Evolutionary conservation across 2,329 filamentous ascomycete genomes (phyloP), one percentile per base, ranked within the genome.

Genomic region (Monosporascus sp.): DNA sequence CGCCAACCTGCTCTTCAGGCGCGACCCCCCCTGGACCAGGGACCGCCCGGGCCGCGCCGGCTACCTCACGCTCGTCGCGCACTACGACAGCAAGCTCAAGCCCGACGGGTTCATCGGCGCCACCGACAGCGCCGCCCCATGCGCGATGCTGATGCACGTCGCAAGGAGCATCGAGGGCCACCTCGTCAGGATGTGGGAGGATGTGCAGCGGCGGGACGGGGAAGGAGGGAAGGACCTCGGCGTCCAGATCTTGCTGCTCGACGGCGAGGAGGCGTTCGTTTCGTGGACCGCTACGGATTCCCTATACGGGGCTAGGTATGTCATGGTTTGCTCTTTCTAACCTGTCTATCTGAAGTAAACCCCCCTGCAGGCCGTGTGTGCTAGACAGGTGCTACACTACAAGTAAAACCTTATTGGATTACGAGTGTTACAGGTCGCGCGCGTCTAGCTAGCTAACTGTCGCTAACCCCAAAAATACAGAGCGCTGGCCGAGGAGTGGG

Each of bases 111-210:
- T 94, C 65, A 88, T 95, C 48, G 90, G 90, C 1, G 90, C 90
- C 1, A 93, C 84, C 15, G 90, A 96, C 66, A 90, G 87, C 58
- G 90, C 90, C 1, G 90, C 83, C 9, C 89, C 90, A 18, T 94
- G 89, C 68, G 90, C 90, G 0, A 90, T 95, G 74, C 76, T 96
- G 54, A 80, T 95, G 81, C 87, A 93, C 69, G 82, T 85, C 11
- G 87, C 89, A 55, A 76, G 83, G 55, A 84, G 78, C 55, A 77
- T 95, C 25, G 89, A 95, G 65, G 75, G 72, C 8, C 88, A 86
- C 14, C 67, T 94, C 66, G 87, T 83, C 7, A 79, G 80, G 68
- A 91, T 90, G 75, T 90, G 90, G 82, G 78, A 80, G 27, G 77
- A 81, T 56, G 88, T 90, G 81, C 68, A 82, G 49, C 79, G 74